Conservation (phyloP, 1,284 basidiomycete species). For the Apiotrichum laibachii region DNA sequence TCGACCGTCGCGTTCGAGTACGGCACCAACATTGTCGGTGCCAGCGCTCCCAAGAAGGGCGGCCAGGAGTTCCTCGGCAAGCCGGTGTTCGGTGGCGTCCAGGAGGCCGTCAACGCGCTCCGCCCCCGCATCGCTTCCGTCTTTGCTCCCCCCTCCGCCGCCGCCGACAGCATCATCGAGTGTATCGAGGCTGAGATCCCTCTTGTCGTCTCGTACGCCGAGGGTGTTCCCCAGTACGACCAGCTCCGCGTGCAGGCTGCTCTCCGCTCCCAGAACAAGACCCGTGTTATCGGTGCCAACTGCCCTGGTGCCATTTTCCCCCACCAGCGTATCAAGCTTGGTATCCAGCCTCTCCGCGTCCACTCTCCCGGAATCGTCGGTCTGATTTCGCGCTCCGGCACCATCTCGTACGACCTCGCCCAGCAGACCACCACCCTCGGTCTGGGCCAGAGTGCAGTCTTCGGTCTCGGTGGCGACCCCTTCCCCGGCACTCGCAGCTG, state of each 20-base stretch:
- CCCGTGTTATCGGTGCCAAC: constrained; percentile 80
- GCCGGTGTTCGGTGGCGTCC: constrained; percentile 83
- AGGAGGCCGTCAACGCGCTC: constrained; percentile 60
- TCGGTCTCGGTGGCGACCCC: constrained; percentile 94
- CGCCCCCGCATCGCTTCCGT: constrained; percentile 22
- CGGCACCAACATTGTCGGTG: constrained; percentile 93
- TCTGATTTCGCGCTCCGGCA: constrained; percentile 93
- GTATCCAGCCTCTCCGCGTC: constrained; percentile 93
- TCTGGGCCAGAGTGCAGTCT: constrained; percentile 85
- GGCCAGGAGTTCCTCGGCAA: constrained; percentile 84
- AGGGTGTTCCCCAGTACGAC: constrained; percentile 68
- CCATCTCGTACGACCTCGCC: constrained; percentile 73
- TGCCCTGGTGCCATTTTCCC: constrained; percentile 91
- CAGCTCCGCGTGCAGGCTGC: constrained; percentile 71
- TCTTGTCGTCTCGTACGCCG: constrained; percentile 87
- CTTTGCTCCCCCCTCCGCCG: constrained; percentile 43
- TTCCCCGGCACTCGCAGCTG: constrained; percentile 74
- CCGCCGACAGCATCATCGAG: constrained; percentile 88
- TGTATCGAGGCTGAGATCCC: constrained; percentile 92
- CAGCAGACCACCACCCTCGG: constrained; percentile 90
- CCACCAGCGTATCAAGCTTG: constrained; percentile 87
- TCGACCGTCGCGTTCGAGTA: constrained; percentile 44
- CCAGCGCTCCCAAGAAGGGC: constrained; percentile 90
- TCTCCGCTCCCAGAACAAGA: constrained; percentile 83
- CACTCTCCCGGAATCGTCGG: constrained; percentile 84